phyloP scores from a whole-genome alignment of 352 stramenopile species.

The Globisporangium okanoganense region DNA sequence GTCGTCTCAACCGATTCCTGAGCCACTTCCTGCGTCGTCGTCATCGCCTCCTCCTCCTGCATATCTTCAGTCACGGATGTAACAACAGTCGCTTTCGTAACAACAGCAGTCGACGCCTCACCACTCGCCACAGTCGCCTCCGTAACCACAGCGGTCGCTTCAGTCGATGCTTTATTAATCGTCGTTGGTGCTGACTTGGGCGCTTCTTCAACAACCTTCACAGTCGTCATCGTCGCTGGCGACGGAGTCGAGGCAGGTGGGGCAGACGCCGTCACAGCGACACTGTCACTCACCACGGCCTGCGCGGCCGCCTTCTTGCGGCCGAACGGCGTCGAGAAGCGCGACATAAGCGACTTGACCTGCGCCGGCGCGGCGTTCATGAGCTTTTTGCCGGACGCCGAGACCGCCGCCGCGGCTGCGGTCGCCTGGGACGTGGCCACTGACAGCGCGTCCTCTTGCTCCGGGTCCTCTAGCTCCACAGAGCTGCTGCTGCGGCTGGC shows the following conservation, averaged over 20 bases:
- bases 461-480: conserved; percentile 16
- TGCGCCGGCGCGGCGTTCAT: conserved; percentile 18
- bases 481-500: conserved; percentile 7
- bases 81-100: background rate
- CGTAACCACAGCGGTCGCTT: background rate
- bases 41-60: background rate
- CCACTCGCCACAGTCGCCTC: background rate
- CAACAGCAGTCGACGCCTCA: background rate
- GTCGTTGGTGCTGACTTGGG: background rate
- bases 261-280: background rate
- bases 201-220: background rate
- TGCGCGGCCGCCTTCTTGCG: conserved; percentile 11
- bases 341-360: conserved; percentile 20
- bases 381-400: conserved; percentile 16
- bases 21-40: background rate
- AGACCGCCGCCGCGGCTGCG: background rate
- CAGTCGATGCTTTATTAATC: background rate
- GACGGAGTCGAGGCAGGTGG: background rate
- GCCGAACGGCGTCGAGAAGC: conserved; percentile 17
- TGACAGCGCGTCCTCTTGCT: conserved; percentile 17
- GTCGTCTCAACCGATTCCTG: background rate
- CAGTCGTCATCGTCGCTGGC: background rate
- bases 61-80: background rate
- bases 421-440: background rate
- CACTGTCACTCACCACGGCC: background rate